phyloP scores from a whole-genome alignment of 306 rosid genomes.

The Lablab purpureus region DNA sequence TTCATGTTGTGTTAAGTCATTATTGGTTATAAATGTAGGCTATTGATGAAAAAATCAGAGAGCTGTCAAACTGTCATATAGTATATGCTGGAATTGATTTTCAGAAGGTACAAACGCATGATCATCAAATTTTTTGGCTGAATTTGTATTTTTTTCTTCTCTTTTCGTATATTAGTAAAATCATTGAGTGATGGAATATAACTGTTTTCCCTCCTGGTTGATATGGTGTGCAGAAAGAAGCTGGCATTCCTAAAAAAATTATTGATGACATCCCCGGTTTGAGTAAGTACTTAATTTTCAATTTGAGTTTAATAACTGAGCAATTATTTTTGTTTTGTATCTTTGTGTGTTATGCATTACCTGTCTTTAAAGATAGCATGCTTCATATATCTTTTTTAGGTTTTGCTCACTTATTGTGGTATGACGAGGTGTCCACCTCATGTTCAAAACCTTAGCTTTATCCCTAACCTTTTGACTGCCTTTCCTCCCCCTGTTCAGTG shows the following conservation, averaged over 20 bases:
- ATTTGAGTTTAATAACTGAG: conserved; percentile 33
- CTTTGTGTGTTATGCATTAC: conserved; percentile 24
- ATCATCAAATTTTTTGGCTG: neutral
- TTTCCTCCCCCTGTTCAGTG: neutral
- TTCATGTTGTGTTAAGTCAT: conserved; percentile 32
- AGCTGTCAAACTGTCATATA: conserved; percentile 94
- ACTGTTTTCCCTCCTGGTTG: neutral
- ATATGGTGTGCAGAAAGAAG: conserved; percentile 76
- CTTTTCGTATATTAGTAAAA: conserved; percentile 15
- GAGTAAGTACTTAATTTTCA: conserved; percentile 65
- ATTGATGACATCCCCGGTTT: conserved; percentile 90
- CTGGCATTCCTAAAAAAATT: conserved; percentile 79
- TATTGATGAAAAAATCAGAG: conserved; percentile 94
- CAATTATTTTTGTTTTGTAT: conserved; percentile 23
- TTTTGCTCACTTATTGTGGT: conserved; percentile 21
- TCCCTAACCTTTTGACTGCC: conserved; percentile 16
- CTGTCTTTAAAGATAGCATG: conserved; percentile 33
- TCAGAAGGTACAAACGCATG: conserved; percentile 69
- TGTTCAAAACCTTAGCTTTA: neutral
- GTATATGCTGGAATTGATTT: conserved; percentile 84
- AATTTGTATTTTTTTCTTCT: conserved; percentile 26
- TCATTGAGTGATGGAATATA: conserved; percentile 30
- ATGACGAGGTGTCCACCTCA: conserved; percentile 24
- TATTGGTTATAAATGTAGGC: conserved; percentile 64
- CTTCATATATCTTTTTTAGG: neutral